Evolutionary conservation across 345 rosid species (phyloP).

Genomic region (Syzygium oleosum): DNA sequence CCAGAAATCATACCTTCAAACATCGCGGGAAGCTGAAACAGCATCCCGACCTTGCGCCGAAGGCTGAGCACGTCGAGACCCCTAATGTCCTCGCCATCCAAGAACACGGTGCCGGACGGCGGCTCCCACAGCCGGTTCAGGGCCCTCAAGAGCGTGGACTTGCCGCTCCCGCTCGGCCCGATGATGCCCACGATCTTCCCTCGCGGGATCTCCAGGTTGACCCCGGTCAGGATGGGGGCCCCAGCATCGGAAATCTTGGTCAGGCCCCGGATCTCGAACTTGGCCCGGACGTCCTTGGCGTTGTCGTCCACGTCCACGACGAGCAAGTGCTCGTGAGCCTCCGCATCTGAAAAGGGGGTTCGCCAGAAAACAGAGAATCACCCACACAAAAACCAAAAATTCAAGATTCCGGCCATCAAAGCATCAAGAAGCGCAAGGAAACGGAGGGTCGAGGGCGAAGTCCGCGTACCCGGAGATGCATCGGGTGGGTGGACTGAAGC

Average conservation of each 20-base stretch:
- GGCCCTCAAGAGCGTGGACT: constrained; percentile 72
- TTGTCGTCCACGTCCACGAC: constrained; percentile 5
- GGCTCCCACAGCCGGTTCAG: constrained; percentile 93
- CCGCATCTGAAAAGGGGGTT: constrained; percentile 6
- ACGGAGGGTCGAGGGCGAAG: neutral
- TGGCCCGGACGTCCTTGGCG: constrained; percentile 4
- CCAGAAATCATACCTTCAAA: constrained; percentile 50
- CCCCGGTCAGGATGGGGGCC: constrained; percentile 36
- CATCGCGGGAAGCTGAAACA: constrained; percentile 84
- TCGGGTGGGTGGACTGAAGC: neutral
- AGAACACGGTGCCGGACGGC: constrained; percentile 46
- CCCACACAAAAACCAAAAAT: neutral
- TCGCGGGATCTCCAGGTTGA: constrained; percentile 43
- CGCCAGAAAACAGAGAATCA: neutral
- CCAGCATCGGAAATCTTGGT: constrained; percentile 40
- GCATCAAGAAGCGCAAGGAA: neutral
- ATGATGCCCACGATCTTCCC: constrained; percentile 74
- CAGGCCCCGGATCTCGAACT: constrained; percentile 45
- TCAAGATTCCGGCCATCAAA: neutral
- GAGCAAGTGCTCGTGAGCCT: constrained; percentile 33
- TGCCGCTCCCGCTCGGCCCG: constrained; percentile 96
- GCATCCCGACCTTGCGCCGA: constrained; percentile 91
- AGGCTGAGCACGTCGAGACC: constrained; percentile 60
- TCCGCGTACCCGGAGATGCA: neutral
- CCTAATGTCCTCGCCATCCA: constrained; percentile 58